Percentiles rank a stretch among this genome's conserved stretches.
Evolutionary conservation across 768 basidiomycete genomes (phyloP).

Genomic region (Termitomyces sp.): DNA sequence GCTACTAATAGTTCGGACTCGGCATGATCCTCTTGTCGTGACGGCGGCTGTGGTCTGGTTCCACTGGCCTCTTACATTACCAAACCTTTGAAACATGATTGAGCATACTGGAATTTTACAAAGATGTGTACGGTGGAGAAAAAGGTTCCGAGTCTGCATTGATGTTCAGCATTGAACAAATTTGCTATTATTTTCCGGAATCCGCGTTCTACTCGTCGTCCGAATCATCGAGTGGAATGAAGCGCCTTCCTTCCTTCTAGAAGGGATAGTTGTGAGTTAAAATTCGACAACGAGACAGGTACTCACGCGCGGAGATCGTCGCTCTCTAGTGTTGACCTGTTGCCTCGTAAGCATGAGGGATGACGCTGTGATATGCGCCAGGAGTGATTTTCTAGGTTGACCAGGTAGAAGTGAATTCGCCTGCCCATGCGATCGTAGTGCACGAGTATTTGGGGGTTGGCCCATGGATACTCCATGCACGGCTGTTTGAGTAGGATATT

Average conservation of each 20-base stretch:
- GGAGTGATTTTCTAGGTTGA: neutral
- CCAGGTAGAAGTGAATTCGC: neutral
- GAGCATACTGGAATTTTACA: neutral
- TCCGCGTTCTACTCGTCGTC: conserved; percentile 21
- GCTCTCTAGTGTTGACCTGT: conserved; percentile 15
- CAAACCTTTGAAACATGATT: too few relatives aligned
- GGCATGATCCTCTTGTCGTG: too few relatives aligned
- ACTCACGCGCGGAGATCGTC: conserved; percentile 23
- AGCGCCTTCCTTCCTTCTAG: conserved; percentile 40
- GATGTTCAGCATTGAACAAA: neutral
- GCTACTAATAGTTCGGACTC: too few relatives aligned
- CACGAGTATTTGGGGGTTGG: neutral
- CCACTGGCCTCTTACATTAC: too few relatives aligned
- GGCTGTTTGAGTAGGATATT: neutral
- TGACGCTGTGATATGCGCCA: neutral
- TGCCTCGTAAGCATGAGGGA: neutral
- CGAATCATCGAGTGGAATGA: conserved; percentile 42
- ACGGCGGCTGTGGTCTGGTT: too few relatives aligned
- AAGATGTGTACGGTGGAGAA: neutral
- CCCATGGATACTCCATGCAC: neutral
- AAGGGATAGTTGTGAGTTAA: neutral
- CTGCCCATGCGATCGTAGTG: neutral
- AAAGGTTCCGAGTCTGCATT: neutral
- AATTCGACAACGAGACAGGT: neutral
- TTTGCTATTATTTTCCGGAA: neutral